Evolutionary conservation across 2,329 filamentous ascomycete species (phyloP).

Genomic region (Lecanicillium sp.): DNA sequence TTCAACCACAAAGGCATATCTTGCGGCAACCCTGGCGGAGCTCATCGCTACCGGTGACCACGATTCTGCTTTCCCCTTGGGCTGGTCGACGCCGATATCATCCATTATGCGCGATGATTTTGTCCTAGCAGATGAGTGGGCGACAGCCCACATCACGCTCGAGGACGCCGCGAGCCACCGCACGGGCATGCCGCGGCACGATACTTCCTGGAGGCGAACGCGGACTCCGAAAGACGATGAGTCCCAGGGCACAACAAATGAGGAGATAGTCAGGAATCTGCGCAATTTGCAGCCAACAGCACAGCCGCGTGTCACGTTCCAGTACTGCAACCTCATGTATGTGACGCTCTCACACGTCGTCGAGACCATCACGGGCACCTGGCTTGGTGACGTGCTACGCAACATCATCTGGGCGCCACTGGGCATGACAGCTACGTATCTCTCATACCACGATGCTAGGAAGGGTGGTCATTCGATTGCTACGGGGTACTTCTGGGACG

Average conservation of each 20-base stretch:
- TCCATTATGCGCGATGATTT: conserved; percentile 44
- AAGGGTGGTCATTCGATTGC: conserved; percentile 24
- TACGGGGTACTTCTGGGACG: conserved; percentile 32
- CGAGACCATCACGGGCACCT: conserved; percentile 29
- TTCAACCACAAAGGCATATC: conserved; percentile 50
- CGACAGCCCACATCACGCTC: conserved; percentile 42
- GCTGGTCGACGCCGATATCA: conserved; percentile 40
- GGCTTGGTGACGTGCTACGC: conserved; percentile 32
- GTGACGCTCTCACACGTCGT: conserved; percentile 35
- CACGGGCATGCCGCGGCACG: conserved; percentile 39
- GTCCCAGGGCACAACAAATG: conserved; percentile 19
- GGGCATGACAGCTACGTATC: conserved; percentile 36
- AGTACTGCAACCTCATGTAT: conserved; percentile 47
- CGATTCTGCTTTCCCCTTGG: conserved; percentile 19
- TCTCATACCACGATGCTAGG: conserved; percentile 19
- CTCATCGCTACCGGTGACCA: conserved; percentile 37
- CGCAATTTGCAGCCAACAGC: conserved; percentile 34
- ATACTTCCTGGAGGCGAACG: conserved; percentile 16
- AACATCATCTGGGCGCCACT: conserved; percentile 37
- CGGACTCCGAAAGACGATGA: conserved; percentile 21
- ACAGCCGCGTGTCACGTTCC: conserved; percentile 35
- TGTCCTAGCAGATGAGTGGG: conserved; percentile 35
- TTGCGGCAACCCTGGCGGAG: conserved; percentile 40
- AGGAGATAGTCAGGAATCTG: conserved; percentile 32
- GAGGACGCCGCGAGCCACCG: conserved; percentile 48